phyloP scores from a whole-genome alignment of 2,329 filamentous ascomycete genomes.

The Cladosporium sp. region DNA sequence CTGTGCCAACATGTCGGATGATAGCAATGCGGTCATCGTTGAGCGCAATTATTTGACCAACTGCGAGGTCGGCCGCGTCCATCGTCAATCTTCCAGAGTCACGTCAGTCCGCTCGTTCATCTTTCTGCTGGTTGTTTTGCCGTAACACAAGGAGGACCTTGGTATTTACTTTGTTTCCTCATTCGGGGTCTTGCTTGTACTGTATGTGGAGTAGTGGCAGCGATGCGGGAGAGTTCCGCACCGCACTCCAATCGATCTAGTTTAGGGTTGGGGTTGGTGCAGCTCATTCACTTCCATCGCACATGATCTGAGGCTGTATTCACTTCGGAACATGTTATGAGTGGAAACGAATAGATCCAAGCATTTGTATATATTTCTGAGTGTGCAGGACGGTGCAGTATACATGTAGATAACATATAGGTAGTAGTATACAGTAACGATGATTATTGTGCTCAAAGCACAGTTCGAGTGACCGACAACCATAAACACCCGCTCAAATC shows the following conservation, averaged over 20 bases:
- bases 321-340: not conserved
- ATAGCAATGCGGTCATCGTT: slow-evolving; percentile 73
- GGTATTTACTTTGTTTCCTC: slow-evolving; percentile 6
- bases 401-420: not conserved
- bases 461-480: not conserved
- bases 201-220: not conserved
- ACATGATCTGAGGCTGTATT: not conserved
- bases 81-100: slow-evolving; percentile 24
- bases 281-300: too few relatives aligned
- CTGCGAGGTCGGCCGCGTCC: slow-evolving; percentile 36
- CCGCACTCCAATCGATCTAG: not conserved
- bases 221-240: not conserved
- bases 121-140: not conserved
- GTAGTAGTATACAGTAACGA: not conserved
- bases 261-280: not conserved
- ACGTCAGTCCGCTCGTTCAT: not conserved
- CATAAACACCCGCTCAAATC: not conserved
- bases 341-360: not conserved
- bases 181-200: slow-evolving; percentile 2
- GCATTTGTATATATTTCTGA: not conserved
- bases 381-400: not conserved
- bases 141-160: not conserved
- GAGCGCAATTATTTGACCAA: slow-evolving; percentile 76
- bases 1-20: slow-evolving; percentile 78
- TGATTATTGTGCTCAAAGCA: too few relatives aligned